phyloP scores from a whole-genome alignment of 768 basidiomycete species.

The Leucocoprinus leucothites region DNA sequence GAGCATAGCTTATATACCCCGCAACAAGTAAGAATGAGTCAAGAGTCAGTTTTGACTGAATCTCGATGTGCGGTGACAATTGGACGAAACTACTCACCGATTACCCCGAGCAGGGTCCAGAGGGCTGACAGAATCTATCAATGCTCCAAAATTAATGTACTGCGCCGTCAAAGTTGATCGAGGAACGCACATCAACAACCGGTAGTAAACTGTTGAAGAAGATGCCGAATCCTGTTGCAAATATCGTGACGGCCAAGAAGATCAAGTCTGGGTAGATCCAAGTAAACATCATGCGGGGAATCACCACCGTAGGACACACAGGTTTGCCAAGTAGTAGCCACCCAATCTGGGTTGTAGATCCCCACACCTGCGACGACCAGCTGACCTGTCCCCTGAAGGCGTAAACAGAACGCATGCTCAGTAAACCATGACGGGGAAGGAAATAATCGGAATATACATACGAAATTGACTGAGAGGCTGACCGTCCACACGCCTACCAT shows the following conservation, averaged over 20 bases:
- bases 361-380: slow-evolving; percentile 55
- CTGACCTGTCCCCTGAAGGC: slow-evolving; percentile 49
- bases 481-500: slow-evolving; percentile 70
- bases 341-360: slow-evolving; percentile 58
- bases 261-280: slow-evolving; percentile 38
- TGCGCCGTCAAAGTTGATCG: neutral
- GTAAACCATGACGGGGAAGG: neutral
- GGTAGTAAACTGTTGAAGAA: slow-evolving; percentile 53
- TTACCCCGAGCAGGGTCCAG: slow-evolving; percentile 60
- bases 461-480: slow-evolving; percentile 64
- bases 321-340: slow-evolving; percentile 57
- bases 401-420: neutral
- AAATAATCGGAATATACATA: slow-evolving; percentile 19
- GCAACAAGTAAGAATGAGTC: neutral
- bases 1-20: slow-evolving; percentile 41
- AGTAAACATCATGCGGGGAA: neutral
- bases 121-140: slow-evolving; percentile 52
- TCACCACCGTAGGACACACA: slow-evolving; percentile 29
- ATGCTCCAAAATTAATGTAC: neutral
- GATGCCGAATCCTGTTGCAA: slow-evolving; percentile 49
- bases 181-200: slow-evolving; percentile 40
- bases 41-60: neutral
- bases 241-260: slow-evolving; percentile 49
- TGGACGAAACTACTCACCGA: slow-evolving; percentile 30
- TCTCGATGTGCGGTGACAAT: neutral